Base-by-base conservation (phyloP, 495 filamentous ascomycete species). In the Rhizodiscina lignyota region DNA sequence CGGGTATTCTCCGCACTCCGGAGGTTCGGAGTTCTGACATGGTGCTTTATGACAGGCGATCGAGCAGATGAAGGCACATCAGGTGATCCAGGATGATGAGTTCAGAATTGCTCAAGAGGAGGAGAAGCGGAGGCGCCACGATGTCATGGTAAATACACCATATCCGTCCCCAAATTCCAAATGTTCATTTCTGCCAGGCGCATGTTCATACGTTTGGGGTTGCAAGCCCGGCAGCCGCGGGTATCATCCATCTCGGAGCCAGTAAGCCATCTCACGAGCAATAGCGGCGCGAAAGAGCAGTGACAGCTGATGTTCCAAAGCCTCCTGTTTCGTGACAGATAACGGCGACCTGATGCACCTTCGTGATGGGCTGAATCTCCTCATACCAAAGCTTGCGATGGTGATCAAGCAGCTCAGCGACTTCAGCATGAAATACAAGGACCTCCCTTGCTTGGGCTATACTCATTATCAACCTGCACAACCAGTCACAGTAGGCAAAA, bases 281-380 rank as follows among this genome's bases (percentile, higher is more conserved):
- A n/a, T n/a, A n/a, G n/a, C n/a, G n/a, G n/a, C n/a, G n/a, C n/a
- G n/a, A n/a, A n/a, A n/a, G n/a, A n/a, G n/a, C n/a, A n/a, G n/a
- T n/a, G n/a, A n/a, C n/a, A n/a, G n/a, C n/a, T n/a, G n/a, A n/a
- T n/a, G n/a, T n/a, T n/a, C n/a, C n/a, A n/a, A n/a, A n/a, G n/a
- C n/a, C n/a, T n/a, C 17, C 33, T 35, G 33, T 18, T 53, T 52
- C 31, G 44, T 48, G 24, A 86, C 81, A 32, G 87, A 96, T 52
- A 93, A 93, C 43, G 76, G 81, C 19, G 87, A 96, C 18, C 33
- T 35, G 53, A 87, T 94, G 46, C 73, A 94, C 52, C 61, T 86
- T 37, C 64, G 77, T 4, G 71, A 84, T 34, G 69, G 59, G 4
- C 62, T 94, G 18, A 72, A 86, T 49, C 64, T 92, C 35, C 53